Evolutionary conservation across 192 early-diverging fungal species (phyloP).

Genomic region (Geranomyces variabilis): DNA sequence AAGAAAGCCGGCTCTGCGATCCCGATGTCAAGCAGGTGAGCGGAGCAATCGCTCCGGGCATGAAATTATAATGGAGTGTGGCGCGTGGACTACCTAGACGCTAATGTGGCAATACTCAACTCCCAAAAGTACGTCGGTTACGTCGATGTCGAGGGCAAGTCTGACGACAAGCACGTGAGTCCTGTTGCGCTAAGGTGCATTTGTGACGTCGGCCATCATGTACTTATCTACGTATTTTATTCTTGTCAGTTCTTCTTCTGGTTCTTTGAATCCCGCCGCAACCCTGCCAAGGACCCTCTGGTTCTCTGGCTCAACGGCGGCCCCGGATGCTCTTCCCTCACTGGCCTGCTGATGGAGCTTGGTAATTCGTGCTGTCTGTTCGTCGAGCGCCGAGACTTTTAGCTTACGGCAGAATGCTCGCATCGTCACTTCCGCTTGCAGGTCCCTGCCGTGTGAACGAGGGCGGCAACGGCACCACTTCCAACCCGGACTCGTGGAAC

Average conservation of each 20-base stretch:
- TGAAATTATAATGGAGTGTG: too few relatives aligned
- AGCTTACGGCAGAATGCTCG: too few relatives aligned
- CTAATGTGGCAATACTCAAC: too few relatives aligned
- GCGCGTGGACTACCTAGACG: too few relatives aligned
- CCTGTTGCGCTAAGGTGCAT: neutral
- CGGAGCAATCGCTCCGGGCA: too few relatives aligned
- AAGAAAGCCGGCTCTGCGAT: conserved; percentile 73
- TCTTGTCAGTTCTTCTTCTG: conserved; percentile 84
- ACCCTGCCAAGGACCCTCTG: conserved; percentile 74
- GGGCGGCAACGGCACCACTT: conserved; percentile 66
- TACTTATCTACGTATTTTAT: neutral
- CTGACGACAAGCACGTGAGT: conserved; percentile 39
- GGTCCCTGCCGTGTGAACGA: conserved; percentile 80
- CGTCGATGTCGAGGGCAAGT: conserved; percentile 52
- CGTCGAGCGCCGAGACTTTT: too few relatives aligned
- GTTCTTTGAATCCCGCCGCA: conserved; percentile 93
- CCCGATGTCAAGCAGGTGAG: conserved; percentile 79
- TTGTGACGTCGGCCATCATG: neutral
- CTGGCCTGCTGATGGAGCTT: conserved; percentile 77
- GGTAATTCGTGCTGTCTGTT: too few relatives aligned
- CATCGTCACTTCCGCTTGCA: too few relatives aligned
- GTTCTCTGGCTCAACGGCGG: conserved; percentile 79
- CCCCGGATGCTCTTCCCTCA: conserved; percentile 75
- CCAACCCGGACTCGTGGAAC: conserved; percentile 88
- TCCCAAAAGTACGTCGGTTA: conserved; percentile 52